Conservation (phyloP, 1,284 basidiomycete genomes). For the Mrakiaceae sp. region DNA sequence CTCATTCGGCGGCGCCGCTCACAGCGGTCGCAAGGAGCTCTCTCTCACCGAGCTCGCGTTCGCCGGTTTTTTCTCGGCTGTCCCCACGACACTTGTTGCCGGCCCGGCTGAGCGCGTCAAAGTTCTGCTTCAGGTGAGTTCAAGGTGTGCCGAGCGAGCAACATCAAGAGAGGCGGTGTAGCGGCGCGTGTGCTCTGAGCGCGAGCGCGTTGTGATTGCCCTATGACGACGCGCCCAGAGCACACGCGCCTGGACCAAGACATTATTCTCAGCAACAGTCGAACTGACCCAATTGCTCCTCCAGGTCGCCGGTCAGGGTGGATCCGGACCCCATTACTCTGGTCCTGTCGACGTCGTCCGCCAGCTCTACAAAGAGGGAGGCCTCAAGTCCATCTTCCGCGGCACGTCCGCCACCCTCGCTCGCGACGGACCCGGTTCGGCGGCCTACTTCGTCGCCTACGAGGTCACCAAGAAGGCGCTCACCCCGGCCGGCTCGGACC, state of each 20-base stretch:
- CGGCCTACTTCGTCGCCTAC: conserved; percentile 96
- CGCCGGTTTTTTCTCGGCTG: conserved; percentile 88
- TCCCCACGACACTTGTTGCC: conserved; percentile 84
- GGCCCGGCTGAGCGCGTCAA: conserved; percentile 96
- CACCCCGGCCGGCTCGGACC: conserved; percentile 56
- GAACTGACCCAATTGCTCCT: neutral
- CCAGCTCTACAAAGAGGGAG: conserved; percentile 90
- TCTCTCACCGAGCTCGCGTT: conserved; percentile 74
- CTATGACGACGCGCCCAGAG: neutral
- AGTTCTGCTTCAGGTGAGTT: conserved; percentile 72
- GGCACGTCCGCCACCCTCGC: conserved; percentile 86
- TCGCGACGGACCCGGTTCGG: conserved; percentile 91
- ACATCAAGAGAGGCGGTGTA: neutral
- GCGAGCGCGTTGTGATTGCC: neutral
- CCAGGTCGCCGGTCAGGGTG: conserved; percentile 77
- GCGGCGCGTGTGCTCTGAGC: conserved; percentile 2
- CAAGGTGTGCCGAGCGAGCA: no score
- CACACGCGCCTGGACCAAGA: neutral
- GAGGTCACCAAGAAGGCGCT: conserved; percentile 83
- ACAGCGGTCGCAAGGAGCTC: conserved; percentile 39
- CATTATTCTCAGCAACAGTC: no score
- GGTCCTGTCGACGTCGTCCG: conserved; percentile 86
- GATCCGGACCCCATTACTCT: conserved; percentile 50
- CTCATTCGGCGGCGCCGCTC: conserved; percentile 26
- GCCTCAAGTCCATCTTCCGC: conserved; percentile 81